These are phyloP conservation scores for Candida frijolesensis DNA, from an alignment of 1,139 yeast species.

Conservation along the genomic window DNA sequence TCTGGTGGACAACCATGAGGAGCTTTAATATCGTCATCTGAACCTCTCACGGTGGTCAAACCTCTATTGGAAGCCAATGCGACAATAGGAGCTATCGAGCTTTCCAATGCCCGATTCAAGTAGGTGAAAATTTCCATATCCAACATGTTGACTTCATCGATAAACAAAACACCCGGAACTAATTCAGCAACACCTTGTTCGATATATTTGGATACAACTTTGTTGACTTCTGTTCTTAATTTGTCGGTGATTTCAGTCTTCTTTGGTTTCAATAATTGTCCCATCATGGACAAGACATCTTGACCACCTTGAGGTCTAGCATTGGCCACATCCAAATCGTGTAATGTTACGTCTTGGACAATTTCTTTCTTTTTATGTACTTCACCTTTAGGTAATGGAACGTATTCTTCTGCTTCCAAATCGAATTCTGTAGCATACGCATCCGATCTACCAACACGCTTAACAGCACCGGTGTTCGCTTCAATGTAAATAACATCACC, in stretches of 20 bases:
- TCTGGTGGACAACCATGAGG: conserved; percentile 99
- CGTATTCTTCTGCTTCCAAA: conserved; percentile 97
- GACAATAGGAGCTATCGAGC: conserved; percentile 90
- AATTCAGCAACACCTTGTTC: conserved; percentile 98
- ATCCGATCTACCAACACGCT: conserved; percentile 96
- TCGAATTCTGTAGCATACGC: conserved; percentile 98
- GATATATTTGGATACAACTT: conserved; percentile 92
- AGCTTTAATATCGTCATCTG: conserved; percentile 71
- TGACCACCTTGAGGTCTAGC: conserved; percentile 99
- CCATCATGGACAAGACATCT: conserved; percentile 98
- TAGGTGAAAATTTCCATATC: conserved; percentile 96
- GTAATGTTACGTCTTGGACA: conserved; percentile 95
- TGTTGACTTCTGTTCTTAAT: conserved; percentile 88
- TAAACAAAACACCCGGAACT: conserved; percentile 95
- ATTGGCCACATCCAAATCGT: conserved; percentile 94
- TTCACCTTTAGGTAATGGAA: conserved; percentile 97
- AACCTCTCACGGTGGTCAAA: conserved; percentile 85
- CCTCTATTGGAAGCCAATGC: conserved; percentile 96
- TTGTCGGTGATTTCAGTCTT: conserved; percentile 99
- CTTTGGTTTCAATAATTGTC: conserved; percentile 91
- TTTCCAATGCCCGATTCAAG: conserved; percentile 89
- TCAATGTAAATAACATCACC: conserved; percentile 98
- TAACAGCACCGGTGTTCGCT: conserved; percentile 96
- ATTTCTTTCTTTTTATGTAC: conserved; percentile 98
- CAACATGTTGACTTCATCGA: conserved; percentile 97